phyloP scores from a whole-genome alignment of 2,329 filamentous ascomycete genomes.

The Pyricularia grisea region DNA sequence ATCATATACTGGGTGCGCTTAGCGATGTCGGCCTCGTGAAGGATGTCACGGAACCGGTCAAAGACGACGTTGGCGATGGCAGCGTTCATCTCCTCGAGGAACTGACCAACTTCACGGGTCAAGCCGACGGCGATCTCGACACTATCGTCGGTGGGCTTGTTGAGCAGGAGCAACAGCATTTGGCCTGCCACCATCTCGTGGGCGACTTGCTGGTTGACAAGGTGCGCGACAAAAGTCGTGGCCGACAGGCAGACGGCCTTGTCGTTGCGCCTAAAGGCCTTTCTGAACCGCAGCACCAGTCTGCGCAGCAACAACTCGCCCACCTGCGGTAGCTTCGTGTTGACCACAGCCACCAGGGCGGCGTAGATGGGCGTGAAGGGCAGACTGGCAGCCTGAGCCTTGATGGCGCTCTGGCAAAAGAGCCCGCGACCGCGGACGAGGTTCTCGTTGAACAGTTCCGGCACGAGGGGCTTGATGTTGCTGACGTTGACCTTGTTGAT shows the following conservation, averaged over 20 bases:
- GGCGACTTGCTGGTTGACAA: conserved; percentile 93
- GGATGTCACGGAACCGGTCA: conserved; percentile 88
- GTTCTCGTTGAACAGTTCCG: conserved; percentile 93
- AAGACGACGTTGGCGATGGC: conserved; percentile 84
- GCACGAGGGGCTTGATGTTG: conserved; percentile 96
- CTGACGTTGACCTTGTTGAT: conserved; percentile 99
- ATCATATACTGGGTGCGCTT: conserved; percentile 99
- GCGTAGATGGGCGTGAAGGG: conserved; percentile 96
- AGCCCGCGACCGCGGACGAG: conserved; percentile 81
- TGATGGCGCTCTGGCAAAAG: conserved; percentile 96
- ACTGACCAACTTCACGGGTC: conserved; percentile 86
- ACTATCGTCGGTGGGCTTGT: conserved; percentile 94
- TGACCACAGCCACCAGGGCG: conserved; percentile 91
- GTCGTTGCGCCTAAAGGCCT: conserved; percentile 93
- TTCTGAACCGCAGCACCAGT: conserved; percentile 84
- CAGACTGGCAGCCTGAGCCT: conserved; percentile 90
- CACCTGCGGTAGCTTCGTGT: conserved; percentile 91
- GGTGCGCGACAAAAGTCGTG: conserved; percentile 88
- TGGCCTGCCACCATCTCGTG: conserved; percentile 91
- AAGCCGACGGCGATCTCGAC: conserved; percentile 95
- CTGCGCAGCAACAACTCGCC: conserved; percentile 83
- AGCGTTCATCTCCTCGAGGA: conserved; percentile 89
- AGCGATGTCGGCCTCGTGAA: conserved; percentile 95
- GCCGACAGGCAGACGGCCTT: conserved; percentile 91
- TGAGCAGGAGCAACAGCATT: conserved; percentile 80